phyloP scores from a whole-genome alignment of 2,329 filamentous ascomycete genomes.

The Colletotrichum costaricense region DNA sequence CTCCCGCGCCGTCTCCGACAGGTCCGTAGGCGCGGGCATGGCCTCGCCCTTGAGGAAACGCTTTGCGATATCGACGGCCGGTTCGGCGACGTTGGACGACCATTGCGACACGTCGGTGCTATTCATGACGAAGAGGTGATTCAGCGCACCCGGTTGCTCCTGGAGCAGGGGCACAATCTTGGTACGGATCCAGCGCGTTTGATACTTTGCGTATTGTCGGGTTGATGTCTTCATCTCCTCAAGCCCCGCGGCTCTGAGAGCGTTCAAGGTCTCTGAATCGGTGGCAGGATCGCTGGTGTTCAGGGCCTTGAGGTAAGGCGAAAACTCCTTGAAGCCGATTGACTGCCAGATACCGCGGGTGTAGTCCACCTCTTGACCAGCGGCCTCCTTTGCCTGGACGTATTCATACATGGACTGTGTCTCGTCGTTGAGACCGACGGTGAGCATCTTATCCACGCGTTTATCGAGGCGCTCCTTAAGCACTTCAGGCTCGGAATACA shows the following conservation, averaged over 20 bases:
- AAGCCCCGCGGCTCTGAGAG: constrained; percentile 69
- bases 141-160: constrained; percentile 61
- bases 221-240: constrained; percentile 86
- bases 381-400: constrained; percentile 45
- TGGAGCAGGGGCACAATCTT: constrained; percentile 80
- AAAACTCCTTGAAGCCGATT: constrained; percentile 95
- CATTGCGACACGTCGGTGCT: constrained; percentile 77
- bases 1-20: constrained; percentile 61
- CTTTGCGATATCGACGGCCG: constrained; percentile 71
- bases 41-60: constrained; percentile 70
- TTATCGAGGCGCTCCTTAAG: constrained; percentile 78
- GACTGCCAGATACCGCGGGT: constrained; percentile 94
- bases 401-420: constrained; percentile 57
- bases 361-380: constrained; percentile 72
- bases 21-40: constrained; percentile 62
- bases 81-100: constrained; percentile 70
- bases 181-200: constrained; percentile 86
- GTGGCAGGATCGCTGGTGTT: constrained; percentile 37
- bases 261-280: constrained; percentile 56
- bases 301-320: constrained; percentile 71
- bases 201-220: constrained; percentile 86
- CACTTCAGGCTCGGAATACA: constrained; percentile 77
- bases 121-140: constrained; percentile 82
- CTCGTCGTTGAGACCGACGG: constrained; percentile 62
- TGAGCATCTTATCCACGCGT: constrained; percentile 87